Evolutionary conservation across 2,329 filamentous ascomycete genomes (phyloP).

Genomic region (Colletotrichum echinochloae): DNA sequence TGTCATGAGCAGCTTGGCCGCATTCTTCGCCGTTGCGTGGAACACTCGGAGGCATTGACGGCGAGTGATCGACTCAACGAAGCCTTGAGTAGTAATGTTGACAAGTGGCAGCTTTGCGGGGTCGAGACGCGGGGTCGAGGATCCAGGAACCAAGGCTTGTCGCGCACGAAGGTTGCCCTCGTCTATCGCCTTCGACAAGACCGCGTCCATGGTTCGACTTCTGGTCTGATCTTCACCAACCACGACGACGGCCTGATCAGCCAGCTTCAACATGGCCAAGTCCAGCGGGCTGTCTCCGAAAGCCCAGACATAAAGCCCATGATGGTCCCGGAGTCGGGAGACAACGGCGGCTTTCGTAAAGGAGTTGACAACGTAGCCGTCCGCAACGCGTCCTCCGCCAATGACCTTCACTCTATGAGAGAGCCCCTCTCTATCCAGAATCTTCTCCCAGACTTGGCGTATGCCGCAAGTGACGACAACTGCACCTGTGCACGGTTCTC

Average conservation of each 20-base stretch:
- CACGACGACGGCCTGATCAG: slow-evolving; percentile 67
- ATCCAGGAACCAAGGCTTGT: slow-evolving; percentile 61
- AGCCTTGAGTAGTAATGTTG: slow-evolving; percentile 15
- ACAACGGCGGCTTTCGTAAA: slow-evolving; percentile 61
- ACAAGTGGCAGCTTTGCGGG: slow-evolving; percentile 55
- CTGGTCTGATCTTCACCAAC: slow-evolving; percentile 60
- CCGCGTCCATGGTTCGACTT: slow-evolving; percentile 65
- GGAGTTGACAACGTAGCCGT: slow-evolving; percentile 64
- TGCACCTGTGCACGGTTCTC: slow-evolving; percentile 54
- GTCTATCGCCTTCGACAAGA: slow-evolving; percentile 56
- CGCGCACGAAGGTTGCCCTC: slow-evolving; percentile 52
- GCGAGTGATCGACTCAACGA: slow-evolving; percentile 46
- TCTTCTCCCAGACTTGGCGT: slow-evolving; percentile 64
- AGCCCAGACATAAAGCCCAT: slow-evolving; percentile 59
- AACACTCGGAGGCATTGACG: slow-evolving; percentile 43
- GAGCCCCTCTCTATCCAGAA: slow-evolving; percentile 59
- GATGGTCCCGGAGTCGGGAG: slow-evolving; percentile 48
- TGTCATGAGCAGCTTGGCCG: slow-evolving; percentile 63
- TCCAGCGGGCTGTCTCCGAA: slow-evolving; percentile 73
- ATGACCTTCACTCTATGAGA: slow-evolving; percentile 60
- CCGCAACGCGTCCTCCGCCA: slow-evolving; percentile 60
- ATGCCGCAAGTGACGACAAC: slow-evolving; percentile 69
- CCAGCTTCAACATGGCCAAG: slow-evolving; percentile 65
- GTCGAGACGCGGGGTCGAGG: slow-evolving; percentile 56
- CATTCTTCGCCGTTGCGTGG: slow-evolving; percentile 58